Conservation (phyloP, 345 rosid species). For the Syzygium aromaticum region DNA sequence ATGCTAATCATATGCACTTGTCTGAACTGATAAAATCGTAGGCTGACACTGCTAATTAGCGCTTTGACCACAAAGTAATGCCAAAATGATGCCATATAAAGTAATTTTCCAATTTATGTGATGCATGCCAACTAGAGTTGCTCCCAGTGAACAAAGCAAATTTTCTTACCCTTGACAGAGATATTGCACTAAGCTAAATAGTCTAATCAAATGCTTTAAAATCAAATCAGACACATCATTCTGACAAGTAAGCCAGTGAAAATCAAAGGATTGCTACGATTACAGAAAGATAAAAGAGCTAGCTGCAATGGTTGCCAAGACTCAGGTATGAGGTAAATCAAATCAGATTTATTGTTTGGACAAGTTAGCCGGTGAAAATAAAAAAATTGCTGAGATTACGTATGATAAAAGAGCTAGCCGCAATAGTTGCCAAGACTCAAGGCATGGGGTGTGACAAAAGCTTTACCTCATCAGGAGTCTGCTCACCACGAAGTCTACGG, state of each 20-base stretch:
- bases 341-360: neutral
- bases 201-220: neutral
- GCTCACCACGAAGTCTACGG: constrained; percentile 74
- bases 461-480: constrained; percentile 88
- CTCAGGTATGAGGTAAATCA: neutral
- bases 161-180: neutral
- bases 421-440: neutral
- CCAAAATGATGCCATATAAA: neutral
- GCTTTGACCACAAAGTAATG: neutral
- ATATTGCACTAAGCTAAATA: neutral
- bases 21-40: neutral
- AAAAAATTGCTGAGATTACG: neutral
- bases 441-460: neutral
- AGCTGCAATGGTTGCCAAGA: neutral
- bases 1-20: neutral
- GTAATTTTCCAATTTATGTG: neutral
- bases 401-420: neutral
- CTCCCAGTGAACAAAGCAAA: neutral
- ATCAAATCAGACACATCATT: neutral
- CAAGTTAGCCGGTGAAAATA: neutral
- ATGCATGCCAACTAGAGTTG: neutral
- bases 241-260: neutral
- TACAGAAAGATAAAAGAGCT: neutral
- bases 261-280: neutral
- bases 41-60: neutral